Percentiles rank a stretch among this genome's conserved stretches.
These are phyloP conservation scores for Scutellaria baicalensis DNA, from an alignment of 257 asterid genomes.

Conservation along the genomic window DNA sequence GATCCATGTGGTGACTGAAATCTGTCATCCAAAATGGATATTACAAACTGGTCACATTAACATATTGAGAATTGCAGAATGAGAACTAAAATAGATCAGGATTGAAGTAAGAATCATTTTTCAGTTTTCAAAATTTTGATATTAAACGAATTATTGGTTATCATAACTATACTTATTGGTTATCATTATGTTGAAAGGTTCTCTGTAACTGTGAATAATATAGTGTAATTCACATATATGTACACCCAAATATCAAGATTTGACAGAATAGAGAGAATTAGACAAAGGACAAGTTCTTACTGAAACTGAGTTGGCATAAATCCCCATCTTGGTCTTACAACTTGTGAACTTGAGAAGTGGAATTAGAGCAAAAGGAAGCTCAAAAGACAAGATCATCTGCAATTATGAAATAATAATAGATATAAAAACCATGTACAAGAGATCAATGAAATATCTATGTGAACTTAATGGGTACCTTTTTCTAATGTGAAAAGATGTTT, in stretches of 20 bases:
- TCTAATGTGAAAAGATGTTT: not conserved
- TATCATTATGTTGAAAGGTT: no score
- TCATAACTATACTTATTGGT: no score
- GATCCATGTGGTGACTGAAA: conserved; percentile 73
- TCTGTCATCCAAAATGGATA: conserved; percentile 26
- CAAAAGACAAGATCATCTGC: conserved; percentile 96
- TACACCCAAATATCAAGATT: not conserved
- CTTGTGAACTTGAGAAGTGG: conserved; percentile 98
- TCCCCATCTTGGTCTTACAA: conserved; percentile 90
- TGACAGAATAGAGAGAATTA: not conserved
- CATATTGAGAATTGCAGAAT: no score
- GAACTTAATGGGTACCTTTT: not conserved
- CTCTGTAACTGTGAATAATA: no score
- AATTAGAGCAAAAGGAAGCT: conserved; percentile 89
- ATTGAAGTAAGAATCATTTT: no score
- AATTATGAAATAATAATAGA: not conserved
- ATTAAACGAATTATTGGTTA: no score
- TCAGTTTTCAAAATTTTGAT: no score
- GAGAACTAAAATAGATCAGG: no score
- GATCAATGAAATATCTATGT: not conserved
- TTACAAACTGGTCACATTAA: not conserved
- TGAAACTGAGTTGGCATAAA: conserved; percentile 48
- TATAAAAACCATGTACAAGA: no score
- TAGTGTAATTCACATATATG: no score
- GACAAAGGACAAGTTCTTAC: conserved; percentile 34